Percentiles rank a stretch among this genome's conserved stretches.
Evolutionary conservation across 2,329 filamentous ascomycete species (phyloP).

Genomic region (Fusarium longipes): DNA sequence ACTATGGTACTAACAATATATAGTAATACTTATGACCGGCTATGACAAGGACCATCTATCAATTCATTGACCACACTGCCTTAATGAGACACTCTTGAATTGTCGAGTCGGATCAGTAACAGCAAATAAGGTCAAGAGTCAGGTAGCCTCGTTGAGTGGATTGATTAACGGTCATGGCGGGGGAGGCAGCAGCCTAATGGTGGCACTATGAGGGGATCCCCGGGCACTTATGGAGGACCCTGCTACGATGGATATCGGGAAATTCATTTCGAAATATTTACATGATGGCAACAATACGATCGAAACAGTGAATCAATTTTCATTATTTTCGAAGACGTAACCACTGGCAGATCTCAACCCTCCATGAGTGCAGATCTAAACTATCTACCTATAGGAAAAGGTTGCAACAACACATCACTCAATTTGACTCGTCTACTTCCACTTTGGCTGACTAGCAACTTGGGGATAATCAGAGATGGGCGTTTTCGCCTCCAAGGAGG

Average conservation of each 20-base stretch:
- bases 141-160: slow-evolving; percentile 34
- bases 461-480: slow-evolving; percentile 23
- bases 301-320: not conserved
- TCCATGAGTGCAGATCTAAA: slow-evolving; percentile 34
- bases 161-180: slow-evolving; percentile 31
- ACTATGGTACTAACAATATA: not conserved
- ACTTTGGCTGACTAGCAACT: not conserved
- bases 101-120: slow-evolving; percentile 30
- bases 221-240: slow-evolving; percentile 18
- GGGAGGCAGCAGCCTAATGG: not conserved
- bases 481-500: slow-evolving; percentile 30
- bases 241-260: slow-evolving; percentile 12
- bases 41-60: not conserved
- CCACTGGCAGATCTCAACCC: slow-evolving; percentile 36
- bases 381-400: slow-evolving; percentile 7
- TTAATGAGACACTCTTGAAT: slow-evolving; percentile 2
- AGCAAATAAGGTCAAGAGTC: slow-evolving; percentile 23
- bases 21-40: slow-evolving; percentile 16
- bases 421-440: slow-evolving; percentile 6
- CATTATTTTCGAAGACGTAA: slow-evolving; percentile 10
- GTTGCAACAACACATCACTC: slow-evolving; percentile 22
- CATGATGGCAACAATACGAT: slow-evolving; percentile 23
- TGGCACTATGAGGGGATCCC: slow-evolving; percentile 15
- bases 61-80: slow-evolving; percentile 27
- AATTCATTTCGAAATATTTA: not conserved